Evolutionary conservation across 2,329 filamentous ascomycete genomes (phyloP).

Genomic region (Lecanicillium sp.): DNA sequence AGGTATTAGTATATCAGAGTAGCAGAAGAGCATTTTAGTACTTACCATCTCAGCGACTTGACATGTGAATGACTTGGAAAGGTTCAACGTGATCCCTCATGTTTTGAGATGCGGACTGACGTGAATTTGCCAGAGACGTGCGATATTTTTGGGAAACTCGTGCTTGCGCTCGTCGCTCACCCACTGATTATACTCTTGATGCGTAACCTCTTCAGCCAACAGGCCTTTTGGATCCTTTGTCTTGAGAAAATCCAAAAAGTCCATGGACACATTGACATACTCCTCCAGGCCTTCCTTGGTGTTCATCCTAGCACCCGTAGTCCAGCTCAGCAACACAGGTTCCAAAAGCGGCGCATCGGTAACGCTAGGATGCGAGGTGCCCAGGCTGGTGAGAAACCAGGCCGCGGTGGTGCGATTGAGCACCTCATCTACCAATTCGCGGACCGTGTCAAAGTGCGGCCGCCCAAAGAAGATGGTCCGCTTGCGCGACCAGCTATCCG

Average conservation of each 20-base stretch:
- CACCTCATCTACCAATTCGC: conserved; percentile 41
- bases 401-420: conserved; percentile 32
- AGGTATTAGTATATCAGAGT: too few species aligned
- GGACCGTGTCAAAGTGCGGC: conserved; percentile 56
- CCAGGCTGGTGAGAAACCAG: conserved; percentile 47
- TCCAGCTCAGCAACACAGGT: conserved; percentile 50
- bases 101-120: conserved; percentile 20
- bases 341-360: conserved; percentile 60
- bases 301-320: conserved; percentile 52
- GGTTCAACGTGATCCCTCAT: background rate
- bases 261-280: conserved; percentile 50
- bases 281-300: conserved; percentile 46
- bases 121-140: conserved; percentile 34
- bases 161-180: conserved; percentile 23
- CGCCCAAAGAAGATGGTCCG: conserved; percentile 51
- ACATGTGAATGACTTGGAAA: background rate
- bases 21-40: background rate
- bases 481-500: conserved; percentile 54
- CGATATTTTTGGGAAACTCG: conserved; percentile 23
- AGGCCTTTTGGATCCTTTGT: conserved; percentile 35
- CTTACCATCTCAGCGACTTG: background rate
- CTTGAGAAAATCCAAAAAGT: conserved; percentile 44
- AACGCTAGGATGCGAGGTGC: conserved; percentile 53
- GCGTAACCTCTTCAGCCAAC: conserved; percentile 39
- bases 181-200: conserved; percentile 32